Evolutionary conservation across 257 asterid genomes (phyloP).

Genomic region (Scutellaria minor): DNA sequence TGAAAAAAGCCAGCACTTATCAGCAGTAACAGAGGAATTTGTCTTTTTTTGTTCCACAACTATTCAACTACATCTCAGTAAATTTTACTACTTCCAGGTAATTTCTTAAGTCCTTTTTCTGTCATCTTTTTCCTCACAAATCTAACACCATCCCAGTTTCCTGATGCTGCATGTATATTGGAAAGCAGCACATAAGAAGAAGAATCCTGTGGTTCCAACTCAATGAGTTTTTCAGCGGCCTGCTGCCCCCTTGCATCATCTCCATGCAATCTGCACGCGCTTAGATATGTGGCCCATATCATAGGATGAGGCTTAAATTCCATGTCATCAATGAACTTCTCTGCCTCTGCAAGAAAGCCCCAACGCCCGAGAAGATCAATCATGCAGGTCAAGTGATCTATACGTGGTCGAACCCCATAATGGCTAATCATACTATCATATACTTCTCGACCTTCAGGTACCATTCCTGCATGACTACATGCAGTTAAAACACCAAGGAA

Average conservation of each 20-base stretch:
- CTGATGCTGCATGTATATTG: conserved; percentile 75
- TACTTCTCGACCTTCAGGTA: conserved; percentile 67
- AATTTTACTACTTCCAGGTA: conserved; percentile 72
- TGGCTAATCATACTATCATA: conserved; percentile 53
- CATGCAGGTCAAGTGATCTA: conserved; percentile 89
- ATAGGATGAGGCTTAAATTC: conserved; percentile 67
- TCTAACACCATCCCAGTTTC: conserved; percentile 78
- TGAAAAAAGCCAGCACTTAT: conserved; percentile 33
- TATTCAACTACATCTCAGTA: conserved; percentile 43
- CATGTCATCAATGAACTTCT: conserved; percentile 62
- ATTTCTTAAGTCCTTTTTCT: conserved; percentile 68
- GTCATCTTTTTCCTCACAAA: conserved; percentile 68
- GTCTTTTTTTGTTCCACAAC: conserved; percentile 9
- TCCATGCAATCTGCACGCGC: conserved; percentile 88
- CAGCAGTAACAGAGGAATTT: conserved; percentile 11
- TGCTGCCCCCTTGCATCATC: conserved; percentile 69
- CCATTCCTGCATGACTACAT: conserved; percentile 89
- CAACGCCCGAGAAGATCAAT: conserved; percentile 86
- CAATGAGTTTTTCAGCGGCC: conserved; percentile 80
- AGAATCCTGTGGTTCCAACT: conserved; percentile 75
- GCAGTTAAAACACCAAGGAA: conserved; percentile 92
- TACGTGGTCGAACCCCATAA: conserved; percentile 65
- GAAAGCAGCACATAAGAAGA: conserved; percentile 83
- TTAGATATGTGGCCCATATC: conserved; percentile 87
- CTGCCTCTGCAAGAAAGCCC: conserved; percentile 85